Conservation (phyloP, 495 filamentous ascomycete species). For the Sordaria brevicollis region DNA sequence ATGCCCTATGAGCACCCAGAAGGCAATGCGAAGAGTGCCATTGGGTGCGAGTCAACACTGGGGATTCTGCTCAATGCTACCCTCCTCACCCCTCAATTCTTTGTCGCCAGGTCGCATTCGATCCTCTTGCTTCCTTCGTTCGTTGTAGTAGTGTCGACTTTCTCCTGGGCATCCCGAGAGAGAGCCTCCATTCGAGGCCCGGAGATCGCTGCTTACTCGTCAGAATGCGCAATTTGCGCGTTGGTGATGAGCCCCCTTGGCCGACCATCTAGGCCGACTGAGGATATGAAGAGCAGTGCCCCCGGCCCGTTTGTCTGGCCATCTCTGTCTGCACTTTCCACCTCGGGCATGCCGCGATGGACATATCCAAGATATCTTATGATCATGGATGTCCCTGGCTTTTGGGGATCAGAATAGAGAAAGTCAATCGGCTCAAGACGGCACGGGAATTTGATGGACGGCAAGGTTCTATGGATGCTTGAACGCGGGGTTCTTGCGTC, state of each 20-base stretch:
- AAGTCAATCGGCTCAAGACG: background rate
- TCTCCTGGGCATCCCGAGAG: background rate
- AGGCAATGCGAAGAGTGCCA: slow-evolving; percentile 11
- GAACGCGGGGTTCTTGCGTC: background rate
- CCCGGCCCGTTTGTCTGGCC: background rate
- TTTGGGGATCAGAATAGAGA: background rate
- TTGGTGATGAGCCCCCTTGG: background rate
- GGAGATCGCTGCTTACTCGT: background rate
- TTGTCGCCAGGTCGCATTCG: background rate
- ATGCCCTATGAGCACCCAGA: slow-evolving; percentile 28
- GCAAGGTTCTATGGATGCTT: background rate
- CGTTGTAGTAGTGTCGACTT: background rate
- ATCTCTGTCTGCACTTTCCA: background rate
- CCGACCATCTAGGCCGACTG: background rate
- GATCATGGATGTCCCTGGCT: background rate
- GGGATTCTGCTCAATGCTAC: background rate
- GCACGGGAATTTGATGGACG: background rate
- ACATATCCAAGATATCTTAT: background rate
- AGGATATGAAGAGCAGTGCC: background rate
- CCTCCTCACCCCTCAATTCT: background rate
- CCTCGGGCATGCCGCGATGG: background rate
- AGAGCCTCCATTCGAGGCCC: background rate
- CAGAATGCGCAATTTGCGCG: background rate
- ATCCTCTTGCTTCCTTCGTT: slow-evolving; percentile 1
- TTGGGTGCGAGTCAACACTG: slow-evolving; percentile 18